Base-by-base conservation (phyloP, 2,329 filamentous ascomycete species). In the Fusarium graminum region DNA sequence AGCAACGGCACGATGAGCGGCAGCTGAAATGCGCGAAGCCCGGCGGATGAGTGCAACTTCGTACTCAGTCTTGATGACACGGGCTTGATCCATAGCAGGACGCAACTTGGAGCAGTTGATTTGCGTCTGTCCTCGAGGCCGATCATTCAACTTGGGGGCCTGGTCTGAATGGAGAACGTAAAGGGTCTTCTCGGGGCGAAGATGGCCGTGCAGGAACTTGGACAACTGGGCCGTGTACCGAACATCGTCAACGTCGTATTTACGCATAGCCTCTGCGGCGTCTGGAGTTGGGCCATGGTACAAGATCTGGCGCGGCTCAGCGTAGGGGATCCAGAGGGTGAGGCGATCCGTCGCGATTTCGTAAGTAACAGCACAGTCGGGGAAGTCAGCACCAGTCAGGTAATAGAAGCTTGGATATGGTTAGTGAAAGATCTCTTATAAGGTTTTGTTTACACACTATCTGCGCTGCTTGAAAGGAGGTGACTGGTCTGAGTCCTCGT, bases 41-140 rank as follows among this genome's bases (percentile, higher is more conserved):
- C 89, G 88, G 16, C 90, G 88, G 72, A 98, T 90, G 68, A 95
- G 86, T 6, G 87, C 88, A 51, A 98, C 84, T 75, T 99, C 94
- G 75, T 96, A 92, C n/a, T 86, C 84, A 44, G 92, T 90, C 80
- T 98, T 98, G 77, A 92, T 83, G 3, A 94, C 90, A 30, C 94
- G 90, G 22, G 90, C 90, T 53, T 88, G 85, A 74, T 97, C 90
- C 79, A 97, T 94, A 47, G 92, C 91, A 2, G 85, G 84, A 65
- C 85, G 85, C 11, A 97, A 82, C 11, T 78, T 79, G 14, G 75
- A 74, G 41, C 78, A 76, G 75, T 90, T 82, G 64, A 89, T 77
- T 28, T 72, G 70, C 6, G 81, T 71, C 52, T 69, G 70, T 19
- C 70, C 72, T 22, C 68, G 78, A 14, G 79, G 76, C 36, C 79